Conservation (phyloP, 768 basidiomycete species). For the Sarcodon sp. region DNA sequence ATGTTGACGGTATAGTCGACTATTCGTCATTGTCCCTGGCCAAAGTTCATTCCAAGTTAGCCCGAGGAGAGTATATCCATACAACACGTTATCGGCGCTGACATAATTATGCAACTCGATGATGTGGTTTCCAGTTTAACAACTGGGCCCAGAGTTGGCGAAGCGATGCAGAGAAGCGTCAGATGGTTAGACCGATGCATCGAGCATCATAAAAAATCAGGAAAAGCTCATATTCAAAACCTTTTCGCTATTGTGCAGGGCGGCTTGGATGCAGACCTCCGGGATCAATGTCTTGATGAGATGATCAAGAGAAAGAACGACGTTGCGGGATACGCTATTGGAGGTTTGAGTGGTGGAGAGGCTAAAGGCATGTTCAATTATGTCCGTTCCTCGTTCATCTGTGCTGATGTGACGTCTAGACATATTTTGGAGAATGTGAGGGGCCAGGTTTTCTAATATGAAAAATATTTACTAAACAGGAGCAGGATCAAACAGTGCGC, state of each 20-base stretch:
- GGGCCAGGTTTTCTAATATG: slow-evolving; percentile 4
- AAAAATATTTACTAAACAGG: neutral
- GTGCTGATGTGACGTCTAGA: slow-evolving; percentile 27
- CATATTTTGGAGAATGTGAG: slow-evolving; percentile 77
- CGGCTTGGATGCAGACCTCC: slow-evolving; percentile 58
- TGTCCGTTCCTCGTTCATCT: neutral
- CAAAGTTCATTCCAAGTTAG: slow-evolving; percentile 21
- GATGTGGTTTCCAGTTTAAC: slow-evolving; percentile 77
- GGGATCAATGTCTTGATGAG: slow-evolving; percentile 66
- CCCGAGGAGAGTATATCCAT: slow-evolving; percentile 88
- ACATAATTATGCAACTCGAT: slow-evolving; percentile 93
- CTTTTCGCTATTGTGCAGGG: slow-evolving; percentile 91
- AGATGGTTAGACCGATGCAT: slow-evolving; percentile 90
- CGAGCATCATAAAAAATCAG: slow-evolving; percentile 54
- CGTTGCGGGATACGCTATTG: slow-evolving; percentile 89
- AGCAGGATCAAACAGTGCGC: slow-evolving; percentile 72
- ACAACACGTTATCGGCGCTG: slow-evolving; percentile 83
- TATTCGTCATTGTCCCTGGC: neutral
- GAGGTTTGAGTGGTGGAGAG: slow-evolving; percentile 85
- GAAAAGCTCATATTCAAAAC: slow-evolving; percentile 57
- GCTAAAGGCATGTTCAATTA: slow-evolving; percentile 46
- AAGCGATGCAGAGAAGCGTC: slow-evolving; percentile 82
- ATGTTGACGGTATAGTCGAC: slow-evolving; percentile 61
- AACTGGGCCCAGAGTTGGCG: slow-evolving; percentile 66
- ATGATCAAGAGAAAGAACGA: slow-evolving; percentile 66